Conservation (phyloP, 352 stramenopile species). For the Phytophthora ohioensis region DNA sequence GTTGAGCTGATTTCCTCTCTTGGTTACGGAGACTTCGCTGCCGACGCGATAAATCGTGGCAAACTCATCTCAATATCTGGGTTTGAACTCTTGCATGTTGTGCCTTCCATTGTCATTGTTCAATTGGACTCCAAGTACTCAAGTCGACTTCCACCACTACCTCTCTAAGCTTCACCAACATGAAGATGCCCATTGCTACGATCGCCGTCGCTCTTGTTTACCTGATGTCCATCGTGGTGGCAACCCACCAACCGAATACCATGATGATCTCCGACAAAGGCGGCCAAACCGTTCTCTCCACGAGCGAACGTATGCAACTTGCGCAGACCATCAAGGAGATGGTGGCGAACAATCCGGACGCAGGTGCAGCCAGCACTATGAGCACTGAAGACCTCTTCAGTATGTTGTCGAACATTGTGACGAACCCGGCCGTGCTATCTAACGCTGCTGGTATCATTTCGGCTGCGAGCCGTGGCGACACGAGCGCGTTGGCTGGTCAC, state of each 20-base stretch:
- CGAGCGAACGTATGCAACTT: slow-evolving; percentile 19
- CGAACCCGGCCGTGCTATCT: slow-evolving; percentile 8
- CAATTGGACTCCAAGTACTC: slow-evolving; percentile 10
- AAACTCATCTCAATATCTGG: too few relatives aligned
- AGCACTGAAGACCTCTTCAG: slow-evolving; percentile 17
- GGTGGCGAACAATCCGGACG: slow-evolving; percentile 9
- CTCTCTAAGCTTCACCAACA: background rate
- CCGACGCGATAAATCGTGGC: too few relatives aligned
- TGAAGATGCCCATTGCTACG: slow-evolving; percentile 26
- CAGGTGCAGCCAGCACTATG: background rate
- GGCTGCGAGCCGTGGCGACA: slow-evolving; percentile 10
- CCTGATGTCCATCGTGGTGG: slow-evolving; percentile 12
- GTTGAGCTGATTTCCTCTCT: too few relatives aligned
- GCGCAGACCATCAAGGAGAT: slow-evolving; percentile 23
- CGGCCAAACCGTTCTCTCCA: background rate
- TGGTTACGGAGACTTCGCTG: too few relatives aligned
- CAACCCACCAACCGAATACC: slow-evolving; percentile 14
- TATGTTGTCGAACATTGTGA: slow-evolving; percentile 3
- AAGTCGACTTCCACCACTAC: background rate
- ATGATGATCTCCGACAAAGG: background rate
- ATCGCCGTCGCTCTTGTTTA: slow-evolving; percentile 9
- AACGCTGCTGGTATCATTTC: slow-evolving; percentile 13
- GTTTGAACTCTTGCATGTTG: background rate
- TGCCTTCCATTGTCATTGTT: slow-evolving; percentile 17
- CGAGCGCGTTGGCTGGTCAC: slow-evolving; percentile 8